A percentile compares a stretch with the other conserved stretches of the same genome.
Conservation (phyloP, 345 rosid species). For the Laguncularia racemosa region DNA sequence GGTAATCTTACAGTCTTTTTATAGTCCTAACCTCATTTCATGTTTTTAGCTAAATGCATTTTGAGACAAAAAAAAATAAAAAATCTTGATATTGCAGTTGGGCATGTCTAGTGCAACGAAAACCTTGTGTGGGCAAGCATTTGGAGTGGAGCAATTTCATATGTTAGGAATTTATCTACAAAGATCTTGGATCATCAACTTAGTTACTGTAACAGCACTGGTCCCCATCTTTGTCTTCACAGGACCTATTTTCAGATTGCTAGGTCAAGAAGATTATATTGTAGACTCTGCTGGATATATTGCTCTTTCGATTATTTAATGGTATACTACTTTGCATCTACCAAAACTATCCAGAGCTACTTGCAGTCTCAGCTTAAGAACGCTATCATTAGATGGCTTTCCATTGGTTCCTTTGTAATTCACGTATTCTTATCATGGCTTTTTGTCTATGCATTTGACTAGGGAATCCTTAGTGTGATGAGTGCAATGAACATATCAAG, state of each 20-base stretch:
- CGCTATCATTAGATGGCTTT: slow-evolving; percentile 9
- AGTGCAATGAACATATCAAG: slow-evolving; percentile 28
- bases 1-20: neutral
- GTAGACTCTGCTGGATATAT: slow-evolving; percentile 28
- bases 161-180: slow-evolving; percentile 46
- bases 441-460: neutral
- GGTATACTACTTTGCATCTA: slow-evolving; percentile 17
- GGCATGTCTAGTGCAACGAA: slow-evolving; percentile 61
- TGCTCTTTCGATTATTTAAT: slow-evolving; percentile 35
- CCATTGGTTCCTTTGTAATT: neutral
- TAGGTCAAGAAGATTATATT: slow-evolving; percentile 32
- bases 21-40: no score
- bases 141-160: slow-evolving; percentile 41
- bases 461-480: slow-evolving; percentile 21
- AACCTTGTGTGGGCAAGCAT: slow-evolving; percentile 53
- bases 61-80: no score
- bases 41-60: no score
- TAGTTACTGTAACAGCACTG: slow-evolving; percentile 22
- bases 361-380: slow-evolving; percentile 42
- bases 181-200: slow-evolving; percentile 41
- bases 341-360: slow-evolving; percentile 28
- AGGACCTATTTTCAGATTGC: slow-evolving; percentile 22
- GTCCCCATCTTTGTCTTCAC: slow-evolving; percentile 24
- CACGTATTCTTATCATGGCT: slow-evolving; percentile 1
- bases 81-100: slow-evolving; percentile 9